Percentiles rank a stretch among this genome's conserved stretches.
Conservation (phyloP, 176 grass and related monocot genomes). For the Musa itinerans region DNA sequence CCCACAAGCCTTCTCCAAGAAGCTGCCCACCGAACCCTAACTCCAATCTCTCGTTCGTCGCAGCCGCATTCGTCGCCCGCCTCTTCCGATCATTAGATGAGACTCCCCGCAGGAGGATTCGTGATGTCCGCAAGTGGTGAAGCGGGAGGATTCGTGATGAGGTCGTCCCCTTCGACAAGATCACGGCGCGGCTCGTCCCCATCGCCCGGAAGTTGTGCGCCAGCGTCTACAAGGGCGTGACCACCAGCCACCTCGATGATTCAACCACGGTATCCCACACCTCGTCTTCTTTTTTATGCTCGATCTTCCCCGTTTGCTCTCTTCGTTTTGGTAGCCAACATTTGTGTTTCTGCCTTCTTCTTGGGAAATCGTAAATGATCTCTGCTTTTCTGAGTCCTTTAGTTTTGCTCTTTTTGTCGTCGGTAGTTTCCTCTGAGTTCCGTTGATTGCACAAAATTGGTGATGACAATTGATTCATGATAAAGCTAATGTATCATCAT, state of each 20-base stretch:
- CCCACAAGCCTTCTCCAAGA: not conserved
- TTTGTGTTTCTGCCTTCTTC: not conserved
- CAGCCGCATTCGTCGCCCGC: not conserved
- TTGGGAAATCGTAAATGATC: conserved; percentile 49
- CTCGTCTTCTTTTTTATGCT: not conserved
- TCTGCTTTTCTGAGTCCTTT: not conserved
- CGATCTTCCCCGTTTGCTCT: not conserved
- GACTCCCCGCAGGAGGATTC: conserved; percentile 20
- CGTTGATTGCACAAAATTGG: not conserved
- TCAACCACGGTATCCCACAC: conserved; percentile 49
- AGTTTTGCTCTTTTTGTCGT: not conserved
- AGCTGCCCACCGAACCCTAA: not conserved
- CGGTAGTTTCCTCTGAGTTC: conserved; percentile 1
- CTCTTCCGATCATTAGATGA: conserved; percentile 33
- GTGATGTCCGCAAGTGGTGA: conserved; percentile 69
- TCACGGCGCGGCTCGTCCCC: conserved; percentile 76
- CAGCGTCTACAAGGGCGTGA: conserved; percentile 90
- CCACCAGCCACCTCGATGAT: conserved; percentile 87
- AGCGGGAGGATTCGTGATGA: conserved; percentile 71
- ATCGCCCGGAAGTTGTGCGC: conserved; percentile 86
- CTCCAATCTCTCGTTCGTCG: not conserved
- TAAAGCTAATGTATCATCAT: conserved; percentile 73
- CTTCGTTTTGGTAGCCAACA: not conserved
- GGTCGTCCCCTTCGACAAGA: conserved; percentile 95
- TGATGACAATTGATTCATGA: conserved; percentile 34